These are phyloP conservation scores for Lentinula sp. DNA, from an alignment of 768 basidiomycete genomes.

Conservation along the genomic window DNA sequence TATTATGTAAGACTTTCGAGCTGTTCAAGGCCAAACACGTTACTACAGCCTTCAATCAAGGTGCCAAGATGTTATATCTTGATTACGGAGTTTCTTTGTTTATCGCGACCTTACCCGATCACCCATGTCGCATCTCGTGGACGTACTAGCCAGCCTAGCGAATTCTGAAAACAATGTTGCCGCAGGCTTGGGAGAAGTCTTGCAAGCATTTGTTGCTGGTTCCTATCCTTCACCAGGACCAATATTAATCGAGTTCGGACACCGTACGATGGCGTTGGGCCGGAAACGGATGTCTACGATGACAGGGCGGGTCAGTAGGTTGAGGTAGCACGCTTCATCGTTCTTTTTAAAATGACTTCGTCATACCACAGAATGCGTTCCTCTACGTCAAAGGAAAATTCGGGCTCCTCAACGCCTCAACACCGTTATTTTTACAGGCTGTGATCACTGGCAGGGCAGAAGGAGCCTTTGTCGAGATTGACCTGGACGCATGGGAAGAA, in stretches of 20 bases:
- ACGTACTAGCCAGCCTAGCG: slow-evolving; percentile 4
- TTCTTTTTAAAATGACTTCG: neutral
- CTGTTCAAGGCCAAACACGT: neutral
- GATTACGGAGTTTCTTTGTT: neutral
- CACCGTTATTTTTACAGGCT: slow-evolving; percentile 22
- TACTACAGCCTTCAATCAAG: neutral
- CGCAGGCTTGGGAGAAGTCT: slow-evolving; percentile 20
- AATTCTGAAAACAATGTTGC: slow-evolving; percentile 20
- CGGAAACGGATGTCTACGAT: slow-evolving; percentile 24
- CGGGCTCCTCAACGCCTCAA: slow-evolving; percentile 24
- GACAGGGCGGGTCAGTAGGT: slow-evolving; percentile 23
- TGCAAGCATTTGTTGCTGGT: slow-evolving; percentile 20
- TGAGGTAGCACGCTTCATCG: neutral
- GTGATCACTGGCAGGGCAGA: slow-evolving; percentile 14
- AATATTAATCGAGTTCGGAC: slow-evolving; percentile 26
- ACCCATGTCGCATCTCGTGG: slow-evolving; percentile 2
- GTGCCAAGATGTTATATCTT: neutral
- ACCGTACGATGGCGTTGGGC: slow-evolving; percentile 28
- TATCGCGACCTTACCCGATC: neutral
- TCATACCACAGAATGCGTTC: slow-evolving; percentile 22
- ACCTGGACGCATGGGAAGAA: slow-evolving; percentile 33
- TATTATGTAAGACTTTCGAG: neutral
- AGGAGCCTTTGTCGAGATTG: slow-evolving; percentile 20
- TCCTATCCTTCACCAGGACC: slow-evolving; percentile 17
- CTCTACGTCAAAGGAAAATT: slow-evolving; percentile 31